Conservation (phyloP, 345 rosid species). For the Rhizophora apiculata region DNA sequence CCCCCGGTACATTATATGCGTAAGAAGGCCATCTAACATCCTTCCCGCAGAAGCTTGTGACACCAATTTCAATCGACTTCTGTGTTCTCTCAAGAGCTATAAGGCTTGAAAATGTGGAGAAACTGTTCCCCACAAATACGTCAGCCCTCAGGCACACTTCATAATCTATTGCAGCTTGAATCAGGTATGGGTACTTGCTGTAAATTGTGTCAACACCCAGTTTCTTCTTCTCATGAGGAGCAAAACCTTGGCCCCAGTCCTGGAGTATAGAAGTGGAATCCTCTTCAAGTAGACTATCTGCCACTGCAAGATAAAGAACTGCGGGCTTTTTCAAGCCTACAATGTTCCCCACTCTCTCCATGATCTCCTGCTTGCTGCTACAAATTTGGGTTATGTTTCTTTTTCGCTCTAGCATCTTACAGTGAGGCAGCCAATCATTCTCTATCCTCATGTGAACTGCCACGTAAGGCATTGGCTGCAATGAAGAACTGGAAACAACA, state of each 20-base stretch:
- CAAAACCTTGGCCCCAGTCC: constrained; percentile 75
- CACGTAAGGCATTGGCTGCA: constrained; percentile 39
- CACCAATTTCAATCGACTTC: constrained; percentile 56
- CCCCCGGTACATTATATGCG: constrained; percentile 74
- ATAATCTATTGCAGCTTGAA: constrained; percentile 87
- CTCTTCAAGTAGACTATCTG: constrained; percentile 72
- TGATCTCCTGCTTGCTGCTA: constrained; percentile 81
- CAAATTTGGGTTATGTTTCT: constrained; percentile 62
- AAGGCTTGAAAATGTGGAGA: constrained; percentile 93
- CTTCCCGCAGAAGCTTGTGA: constrained; percentile 43
- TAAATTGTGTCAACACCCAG: constrained; percentile 66
- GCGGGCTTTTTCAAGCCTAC: constrained; percentile 40
- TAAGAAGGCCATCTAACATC: constrained; percentile 76
- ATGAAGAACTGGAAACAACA: background rate
- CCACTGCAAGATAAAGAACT: constrained; percentile 83
- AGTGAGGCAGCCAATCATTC: constrained; percentile 98
- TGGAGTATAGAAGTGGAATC: constrained; percentile 47
- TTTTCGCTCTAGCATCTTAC: constrained; percentile 79
- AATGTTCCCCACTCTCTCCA: constrained; percentile 70
- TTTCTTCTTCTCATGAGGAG: constrained; percentile 83
- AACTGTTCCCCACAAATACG: constrained; percentile 88
- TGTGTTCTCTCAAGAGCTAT: constrained; percentile 87
- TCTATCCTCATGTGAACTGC: constrained; percentile 98
- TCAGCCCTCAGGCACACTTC: constrained; percentile 92
- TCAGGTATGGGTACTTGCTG: constrained; percentile 73